Evolutionary conservation across 805 yeast genomes (phyloP), one percentile per base, ranked within the genome.

Genomic region (Sugiyamaella lignohabitans): DNA sequence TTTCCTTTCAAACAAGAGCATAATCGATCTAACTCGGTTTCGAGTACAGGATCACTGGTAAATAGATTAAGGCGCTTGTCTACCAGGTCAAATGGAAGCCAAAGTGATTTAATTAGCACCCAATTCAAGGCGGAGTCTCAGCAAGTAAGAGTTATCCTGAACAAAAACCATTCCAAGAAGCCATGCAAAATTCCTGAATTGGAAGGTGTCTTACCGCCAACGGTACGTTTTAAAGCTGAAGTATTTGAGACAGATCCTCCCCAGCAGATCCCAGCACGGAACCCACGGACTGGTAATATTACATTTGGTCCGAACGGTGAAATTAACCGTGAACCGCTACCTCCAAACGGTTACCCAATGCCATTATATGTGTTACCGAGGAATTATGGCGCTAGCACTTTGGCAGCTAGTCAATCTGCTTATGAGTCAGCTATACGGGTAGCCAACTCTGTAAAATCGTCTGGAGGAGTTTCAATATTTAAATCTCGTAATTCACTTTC

Each of bases 261-360:
- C 1, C 97, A 89, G 59, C 96, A 88, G 61, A 84, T 89, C 51
- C 97, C 97, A 1, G 84, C 95, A 1, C 69, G 95, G 59, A 75
- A 73, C 50, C 96, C 97, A 4, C 72, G 82, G 53, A 73, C 75
- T 55, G 96, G 97, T 5, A 83, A 87, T 59, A 88, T 82, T 19
- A 71, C 60, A 42, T 59, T 66, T 49, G 44, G 50, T 10, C 47
- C 56, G 11, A 51, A 47, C 19, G 70, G 69, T 20, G 55, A 53
- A 17, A 48, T 53, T 29, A 29, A 37, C n/a, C 36, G 52, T 24
- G 40, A 38, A 3, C 44, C 48, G 11, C 19, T 45, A 40, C 47
- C 49, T 4, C 16, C 23, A 10, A 23, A 35, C 17, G 22, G 30
- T 6, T 34, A 40, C 14, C 36, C 38, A 14, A 40, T 23, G 39